Evolutionary conservation across 257 asterid genomes (phyloP), one percentile per base, ranked within the genome.

Genomic region (Asclepias syriaca): DNA sequence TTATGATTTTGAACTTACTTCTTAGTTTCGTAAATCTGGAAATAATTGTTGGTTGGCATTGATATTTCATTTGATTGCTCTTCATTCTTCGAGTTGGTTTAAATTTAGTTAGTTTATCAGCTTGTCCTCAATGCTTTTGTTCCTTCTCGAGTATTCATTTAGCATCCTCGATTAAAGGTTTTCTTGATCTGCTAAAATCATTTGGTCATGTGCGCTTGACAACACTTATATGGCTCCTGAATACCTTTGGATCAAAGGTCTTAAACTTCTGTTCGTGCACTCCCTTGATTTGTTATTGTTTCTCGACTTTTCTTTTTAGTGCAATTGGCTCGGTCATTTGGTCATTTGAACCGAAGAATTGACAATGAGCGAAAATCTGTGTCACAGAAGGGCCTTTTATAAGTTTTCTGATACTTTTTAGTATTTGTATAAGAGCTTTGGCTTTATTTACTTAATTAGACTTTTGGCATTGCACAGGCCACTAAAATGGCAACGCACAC

Each of bases 401-500:
- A 13, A 24, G 2, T 29, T 48, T 51, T 51, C 46, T 14, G 61
- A 48, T 11, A 22, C 16, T 40, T 3, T 6, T 16, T 16, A 6
- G 14, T 29, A 5, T 1, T 32, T 59, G 1, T 32, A 0, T 40
- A 43, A 12, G 15, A n/a, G 22, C 24, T 27, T 49, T 55, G 51
- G 14, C 6, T 43, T 71, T 57, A 27, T 64, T 48, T 65, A 13
- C 39, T 40, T 55, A 37, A 77, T 21, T 34, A 63, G 27, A 27
- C 56, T 60, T 68, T 40, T 63, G 81, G 58, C 61, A 34, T 65
- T 78, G 79, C 72, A 86, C 90, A 77, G 58, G 66, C 70, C 21
- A 59, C 21, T 43, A 81, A 66, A 18, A 93, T 93, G 98, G 74
- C 96, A 60, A 70, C 90, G 1, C 87, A 79, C 71, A 85, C 85